Evolutionary conservation across 495 filamentous ascomycete genomes (phyloP).

Genomic region (Thozetella sp.): DNA sequence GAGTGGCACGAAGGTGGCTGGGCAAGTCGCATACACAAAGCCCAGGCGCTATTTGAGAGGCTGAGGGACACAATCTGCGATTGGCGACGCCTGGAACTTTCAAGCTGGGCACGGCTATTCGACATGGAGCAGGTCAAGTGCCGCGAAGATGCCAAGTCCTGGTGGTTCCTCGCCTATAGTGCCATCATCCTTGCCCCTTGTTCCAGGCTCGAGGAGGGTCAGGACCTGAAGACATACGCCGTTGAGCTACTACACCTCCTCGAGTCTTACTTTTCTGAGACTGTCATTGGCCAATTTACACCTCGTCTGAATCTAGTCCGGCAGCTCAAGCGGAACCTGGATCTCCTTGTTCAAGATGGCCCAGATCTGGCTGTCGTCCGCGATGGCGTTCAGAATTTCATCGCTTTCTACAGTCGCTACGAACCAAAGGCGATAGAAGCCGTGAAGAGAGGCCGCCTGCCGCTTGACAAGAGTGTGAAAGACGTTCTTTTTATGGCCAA

Average conservation of each 20-base stretch:
- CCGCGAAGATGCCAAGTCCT: slow-evolving; percentile 74
- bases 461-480: slow-evolving; percentile 83
- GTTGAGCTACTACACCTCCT: slow-evolving; percentile 70
- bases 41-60: slow-evolving; percentile 66
- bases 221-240: slow-evolving; percentile 63
- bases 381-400: slow-evolving; percentile 74
- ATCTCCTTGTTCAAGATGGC: slow-evolving; percentile 55
- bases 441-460: slow-evolving; percentile 61
- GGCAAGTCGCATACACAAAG: slow-evolving; percentile 78
- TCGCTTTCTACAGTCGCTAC: slow-evolving; percentile 71
- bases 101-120: slow-evolving; percentile 89
- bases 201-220: slow-evolving; percentile 53
- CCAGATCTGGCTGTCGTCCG: slow-evolving; percentile 51
- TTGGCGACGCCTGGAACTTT: slow-evolving; percentile 89
- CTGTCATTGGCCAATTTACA: slow-evolving; percentile 78
- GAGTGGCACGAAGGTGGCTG: slow-evolving; percentile 87
- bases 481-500: slow-evolving; percentile 85
- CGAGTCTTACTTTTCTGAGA: slow-evolving; percentile 71
- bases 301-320: slow-evolving; percentile 71
- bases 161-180: slow-evolving; percentile 98
- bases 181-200: slow-evolving; percentile 77
- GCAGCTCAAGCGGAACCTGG: slow-evolving; percentile 68
- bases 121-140: slow-evolving; percentile 80
- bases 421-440: slow-evolving; percentile 60
- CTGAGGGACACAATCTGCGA: slow-evolving; percentile 75